Percentiles rank a stretch among this genome's conserved stretches.
Evolutionary conservation across 1,139 yeast species (phyloP).

Genomic region (Debaryomyces fabryi): DNA sequence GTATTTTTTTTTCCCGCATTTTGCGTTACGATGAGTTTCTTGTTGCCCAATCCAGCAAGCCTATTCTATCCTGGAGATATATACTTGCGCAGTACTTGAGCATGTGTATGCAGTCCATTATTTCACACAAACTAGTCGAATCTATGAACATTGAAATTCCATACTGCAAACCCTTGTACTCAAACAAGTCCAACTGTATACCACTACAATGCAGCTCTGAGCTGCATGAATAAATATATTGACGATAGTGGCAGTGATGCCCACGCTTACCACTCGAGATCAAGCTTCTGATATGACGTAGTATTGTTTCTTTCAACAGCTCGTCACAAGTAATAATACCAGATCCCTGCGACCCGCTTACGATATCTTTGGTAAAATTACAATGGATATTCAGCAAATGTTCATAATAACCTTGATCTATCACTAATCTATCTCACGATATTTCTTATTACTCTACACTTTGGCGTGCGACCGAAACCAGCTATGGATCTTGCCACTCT

Average conservation of each 20-base stretch:
- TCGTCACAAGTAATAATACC: neutral
- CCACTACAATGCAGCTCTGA: neutral
- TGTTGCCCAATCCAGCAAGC: neutral
- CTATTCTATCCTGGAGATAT: neutral
- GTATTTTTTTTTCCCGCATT: neutral
- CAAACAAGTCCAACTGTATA: neutral
- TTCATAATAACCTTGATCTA: neutral
- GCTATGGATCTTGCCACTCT: too few relatives aligned
- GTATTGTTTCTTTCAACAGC: neutral
- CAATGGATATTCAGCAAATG: neutral
- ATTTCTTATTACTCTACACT: neutral
- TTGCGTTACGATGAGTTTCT: neutral
- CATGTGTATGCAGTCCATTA: neutral
- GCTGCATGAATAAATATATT: neutral
- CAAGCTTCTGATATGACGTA: neutral
- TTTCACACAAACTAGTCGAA: neutral
- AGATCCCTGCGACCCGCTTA: neutral
- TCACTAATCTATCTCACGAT: neutral
- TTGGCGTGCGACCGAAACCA: too few relatives aligned
- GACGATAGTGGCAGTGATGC: neutral
- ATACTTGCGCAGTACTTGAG: neutral
- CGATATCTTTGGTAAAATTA: neutral
- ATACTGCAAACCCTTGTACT: neutral
- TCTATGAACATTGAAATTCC: neutral
- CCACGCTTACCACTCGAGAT: neutral